phyloP scores from a whole-genome alignment of 1,284 basidiomycete genomes.

The Boletellus deceptivus region DNA sequence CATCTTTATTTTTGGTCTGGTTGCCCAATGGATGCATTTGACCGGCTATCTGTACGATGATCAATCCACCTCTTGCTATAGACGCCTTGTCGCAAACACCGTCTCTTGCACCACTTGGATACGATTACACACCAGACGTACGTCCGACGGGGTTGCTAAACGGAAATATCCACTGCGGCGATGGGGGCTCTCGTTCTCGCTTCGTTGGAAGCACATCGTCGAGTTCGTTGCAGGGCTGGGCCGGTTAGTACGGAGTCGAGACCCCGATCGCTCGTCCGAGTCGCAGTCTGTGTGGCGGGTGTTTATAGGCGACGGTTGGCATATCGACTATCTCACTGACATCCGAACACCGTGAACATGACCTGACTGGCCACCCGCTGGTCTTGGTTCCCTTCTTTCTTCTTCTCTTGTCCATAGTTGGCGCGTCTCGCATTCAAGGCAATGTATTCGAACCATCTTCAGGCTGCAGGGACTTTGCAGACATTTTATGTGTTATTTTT shows the following conservation, averaged over 20 bases:
- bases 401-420: background rate
- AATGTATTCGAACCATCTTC: slow-evolving; percentile 11
- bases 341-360: background rate
- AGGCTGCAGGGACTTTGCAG: slow-evolving; percentile 22
- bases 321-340: background rate
- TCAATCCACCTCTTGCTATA: slow-evolving; percentile 1
- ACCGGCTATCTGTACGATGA: background rate
- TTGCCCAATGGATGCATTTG: slow-evolving; percentile 2
- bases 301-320: background rate
- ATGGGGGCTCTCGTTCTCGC: slow-evolving; percentile 3
- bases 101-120: slow-evolving; percentile 6
- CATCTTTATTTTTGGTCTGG: slow-evolving; percentile 1
- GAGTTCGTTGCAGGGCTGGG: slow-evolving; percentile 33
- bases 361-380: background rate
- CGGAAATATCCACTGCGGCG: slow-evolving; percentile 3
- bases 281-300: background rate
- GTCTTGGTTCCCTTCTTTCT: background rate
- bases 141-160: slow-evolving; percentile 4
- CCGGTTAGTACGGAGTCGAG: slow-evolving; percentile 18
- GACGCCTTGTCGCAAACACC: slow-evolving; percentile 12
- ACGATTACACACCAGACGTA: slow-evolving; percentile 9
- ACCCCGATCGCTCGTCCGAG: too few species aligned
- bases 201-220: slow-evolving; percentile 27
- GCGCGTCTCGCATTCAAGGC: background rate
- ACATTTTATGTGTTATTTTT: slow-evolving; percentile 4